These are phyloP conservation scores for Verticillium zaregamsianum DNA, from an alignment of 2,329 filamentous ascomycete genomes.

Conservation along the genomic window DNA sequence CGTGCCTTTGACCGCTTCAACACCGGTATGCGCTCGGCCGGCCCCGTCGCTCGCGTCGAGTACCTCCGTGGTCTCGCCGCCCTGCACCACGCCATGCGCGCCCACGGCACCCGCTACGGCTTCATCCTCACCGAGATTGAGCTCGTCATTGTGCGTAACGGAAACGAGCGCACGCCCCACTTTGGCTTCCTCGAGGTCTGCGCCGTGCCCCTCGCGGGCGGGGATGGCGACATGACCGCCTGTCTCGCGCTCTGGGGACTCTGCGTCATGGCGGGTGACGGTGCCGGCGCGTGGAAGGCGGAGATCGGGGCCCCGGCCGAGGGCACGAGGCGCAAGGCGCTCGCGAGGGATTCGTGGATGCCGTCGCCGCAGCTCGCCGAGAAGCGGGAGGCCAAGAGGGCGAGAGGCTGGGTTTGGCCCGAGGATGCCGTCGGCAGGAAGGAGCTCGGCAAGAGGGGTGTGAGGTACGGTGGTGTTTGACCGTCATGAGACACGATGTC, in stretches of 20 bases:
- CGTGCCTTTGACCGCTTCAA: conserved; percentile 94
- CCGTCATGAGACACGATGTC: background rate
- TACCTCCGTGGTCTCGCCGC: conserved; percentile 85
- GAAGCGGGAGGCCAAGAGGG: conserved; percentile 72
- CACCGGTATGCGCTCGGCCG: conserved; percentile 85
- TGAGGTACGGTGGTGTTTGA: conserved; percentile 43
- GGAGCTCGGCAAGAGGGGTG: conserved; percentile 65
- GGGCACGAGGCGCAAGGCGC: conserved; percentile 64
- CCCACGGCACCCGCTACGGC: conserved; percentile 87
- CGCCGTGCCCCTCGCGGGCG: conserved; percentile 51
- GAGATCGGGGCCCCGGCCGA: conserved; percentile 74
- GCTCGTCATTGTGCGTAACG: conserved; percentile 82
- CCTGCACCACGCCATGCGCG: conserved; percentile 87
- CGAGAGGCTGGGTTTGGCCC: conserved; percentile 70
- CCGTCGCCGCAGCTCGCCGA: conserved; percentile 67
- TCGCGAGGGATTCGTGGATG: conserved; percentile 71
- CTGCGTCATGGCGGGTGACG: conserved; percentile 65
- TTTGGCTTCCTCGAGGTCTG: conserved; percentile 85
- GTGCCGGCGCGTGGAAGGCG: conserved; percentile 58
- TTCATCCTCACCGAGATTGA: conserved; percentile 98
- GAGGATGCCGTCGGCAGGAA: conserved; percentile 69
- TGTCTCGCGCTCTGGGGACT: conserved; percentile 74
- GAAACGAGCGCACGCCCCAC: conserved; percentile 65
- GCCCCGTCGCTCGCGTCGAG: conserved; percentile 76
- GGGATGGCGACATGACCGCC: conserved; percentile 53